Percentiles rank a stretch among this genome's conserved stretches.
phyloP scores from a whole-genome alignment of 2,329 filamentous ascomycete genomes.

The Biscogniauxia mediterranea region DNA sequence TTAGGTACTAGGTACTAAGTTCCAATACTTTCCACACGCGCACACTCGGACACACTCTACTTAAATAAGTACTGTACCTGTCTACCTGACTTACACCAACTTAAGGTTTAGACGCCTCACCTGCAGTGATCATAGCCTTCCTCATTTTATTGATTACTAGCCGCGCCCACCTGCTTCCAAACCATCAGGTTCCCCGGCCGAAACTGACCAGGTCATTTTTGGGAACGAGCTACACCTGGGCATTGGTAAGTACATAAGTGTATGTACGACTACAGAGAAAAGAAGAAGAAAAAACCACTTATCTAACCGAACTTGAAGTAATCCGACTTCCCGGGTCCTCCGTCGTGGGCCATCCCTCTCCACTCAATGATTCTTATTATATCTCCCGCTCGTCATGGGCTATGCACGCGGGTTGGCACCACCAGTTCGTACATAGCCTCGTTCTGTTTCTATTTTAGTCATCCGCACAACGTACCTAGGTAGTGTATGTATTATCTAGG shows the following conservation, averaged over 20 bases:
- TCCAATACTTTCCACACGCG: no score
- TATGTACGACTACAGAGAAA: no score
- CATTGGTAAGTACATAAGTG: no score
- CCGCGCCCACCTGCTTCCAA: neutral
- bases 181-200: neutral
- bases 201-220: neutral
- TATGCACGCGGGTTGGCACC: neutral
- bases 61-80: neutral
- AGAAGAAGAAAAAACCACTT: neutral
- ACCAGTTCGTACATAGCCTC: conserved; percentile 13
- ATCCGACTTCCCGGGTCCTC: neutral
- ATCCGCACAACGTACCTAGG: neutral
- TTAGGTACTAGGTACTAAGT: no score
- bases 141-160: neutral
- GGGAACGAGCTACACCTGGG: no score
- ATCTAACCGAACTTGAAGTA: neutral
- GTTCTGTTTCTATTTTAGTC: conserved; percentile 17
- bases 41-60: no score
- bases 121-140: neutral
- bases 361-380: neutral
- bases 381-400: neutral
- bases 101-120: neutral
- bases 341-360: neutral
- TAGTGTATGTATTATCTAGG: no score
- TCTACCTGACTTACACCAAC: neutral